Evolutionary conservation across 768 basidiomycete genomes (phyloP).

Genomic region (Gloeostereum incarnatum): DNA sequence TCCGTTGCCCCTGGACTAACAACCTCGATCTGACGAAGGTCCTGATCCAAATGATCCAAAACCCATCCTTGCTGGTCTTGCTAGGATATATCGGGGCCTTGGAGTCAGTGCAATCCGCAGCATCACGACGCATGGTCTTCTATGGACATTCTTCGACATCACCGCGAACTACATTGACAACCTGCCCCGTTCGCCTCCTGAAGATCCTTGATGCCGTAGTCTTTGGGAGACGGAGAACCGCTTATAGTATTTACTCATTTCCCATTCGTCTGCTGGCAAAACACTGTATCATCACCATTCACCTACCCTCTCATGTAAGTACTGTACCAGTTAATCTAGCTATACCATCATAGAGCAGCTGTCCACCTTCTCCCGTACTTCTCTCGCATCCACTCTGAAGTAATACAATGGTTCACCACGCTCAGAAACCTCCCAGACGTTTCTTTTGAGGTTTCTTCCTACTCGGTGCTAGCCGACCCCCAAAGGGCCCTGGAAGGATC

Average conservation of each 20-base stretch:
- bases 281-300: too few species aligned
- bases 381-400: too few species aligned
- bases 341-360: too few species aligned
- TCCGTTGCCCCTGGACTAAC: too few species aligned
- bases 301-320: too few species aligned
- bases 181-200: constrained; percentile 27
- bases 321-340: too few species aligned
- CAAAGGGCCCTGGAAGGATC: constrained; percentile 59
- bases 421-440: constrained; percentile 73
- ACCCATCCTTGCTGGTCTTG: constrained; percentile 65
- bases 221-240: too few species aligned
- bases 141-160: constrained; percentile 91
- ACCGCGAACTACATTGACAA: constrained; percentile 66
- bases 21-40: constrained; percentile 28
- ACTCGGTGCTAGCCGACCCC: constrained; percentile 38
- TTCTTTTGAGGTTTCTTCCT: constrained; percentile 60
- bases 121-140: constrained; percentile 86
- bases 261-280: too few species aligned
- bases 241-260: too few species aligned
- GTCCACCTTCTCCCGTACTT: too few species aligned
- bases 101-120: constrained; percentile 90
- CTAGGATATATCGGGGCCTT: constrained; percentile 86
- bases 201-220: too few species aligned
- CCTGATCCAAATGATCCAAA: constrained; percentile 74
- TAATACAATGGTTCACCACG: too few species aligned